A percentile compares a stretch with the other conserved stretches of the same genome.
Evolutionary conservation across 345 rosid species (phyloP).

Genomic region (Aurinia saxatilis): DNA sequence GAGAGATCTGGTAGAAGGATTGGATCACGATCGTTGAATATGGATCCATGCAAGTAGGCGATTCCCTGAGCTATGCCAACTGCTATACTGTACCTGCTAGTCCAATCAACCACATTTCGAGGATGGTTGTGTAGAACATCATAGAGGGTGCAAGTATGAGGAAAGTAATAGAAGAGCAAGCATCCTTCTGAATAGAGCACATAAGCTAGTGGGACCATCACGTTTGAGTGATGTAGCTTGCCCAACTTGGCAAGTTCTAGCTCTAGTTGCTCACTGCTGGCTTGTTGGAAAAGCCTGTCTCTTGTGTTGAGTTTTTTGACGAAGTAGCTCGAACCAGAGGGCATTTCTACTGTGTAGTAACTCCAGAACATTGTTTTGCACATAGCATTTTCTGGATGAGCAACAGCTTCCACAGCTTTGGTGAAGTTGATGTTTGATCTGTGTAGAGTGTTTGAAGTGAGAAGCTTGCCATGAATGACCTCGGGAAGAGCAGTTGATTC

Average conservation of each 20-base stretch:
- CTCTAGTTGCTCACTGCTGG: slow-evolving; percentile 52
- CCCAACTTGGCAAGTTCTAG: slow-evolving; percentile 62
- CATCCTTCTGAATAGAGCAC: slow-evolving; percentile 55
- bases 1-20: slow-evolving; percentile 78
- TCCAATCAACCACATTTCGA: slow-evolving; percentile 58
- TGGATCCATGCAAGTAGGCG: slow-evolving; percentile 64
- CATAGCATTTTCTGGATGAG: slow-evolving; percentile 40
- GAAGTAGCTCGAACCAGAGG: slow-evolving; percentile 62
- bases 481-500: slow-evolving; percentile 39
- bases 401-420: slow-evolving; percentile 58
- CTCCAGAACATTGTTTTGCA: slow-evolving; percentile 61
- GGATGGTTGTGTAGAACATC: slow-evolving; percentile 52
- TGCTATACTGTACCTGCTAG: slow-evolving; percentile 74
- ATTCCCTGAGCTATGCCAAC: slow-evolving; percentile 87
- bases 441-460: slow-evolving; percentile 59
- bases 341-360: slow-evolving; percentile 69
- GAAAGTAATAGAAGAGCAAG: slow-evolving; percentile 65
- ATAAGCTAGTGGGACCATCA: slow-evolving; percentile 86
- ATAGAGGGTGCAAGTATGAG: slow-evolving; percentile 49
- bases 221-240: slow-evolving; percentile 66
- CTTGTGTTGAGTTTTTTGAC: slow-evolving; percentile 74
- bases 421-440: slow-evolving; percentile 54
- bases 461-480: slow-evolving; percentile 45
- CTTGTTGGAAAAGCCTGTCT: slow-evolving; percentile 67
- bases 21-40: slow-evolving; percentile 36